Percentiles rank a stretch among this genome's conserved stretches.
Evolutionary conservation across 139 green algal genomes (phyloP).

Genomic region (Chlamydomonas eustigma): DNA sequence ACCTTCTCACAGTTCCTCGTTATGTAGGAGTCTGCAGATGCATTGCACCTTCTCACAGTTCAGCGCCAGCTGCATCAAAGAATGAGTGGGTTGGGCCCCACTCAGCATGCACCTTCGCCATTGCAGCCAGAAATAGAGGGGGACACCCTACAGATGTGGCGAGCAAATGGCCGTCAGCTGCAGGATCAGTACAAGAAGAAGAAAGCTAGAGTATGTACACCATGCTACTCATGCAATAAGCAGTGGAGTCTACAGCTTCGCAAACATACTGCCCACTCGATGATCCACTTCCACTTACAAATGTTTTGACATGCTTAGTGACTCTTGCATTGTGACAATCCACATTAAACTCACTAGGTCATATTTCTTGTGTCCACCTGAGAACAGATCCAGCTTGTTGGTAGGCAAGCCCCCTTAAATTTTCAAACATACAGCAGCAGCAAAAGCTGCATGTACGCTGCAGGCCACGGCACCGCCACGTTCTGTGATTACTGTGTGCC

Average conservation of each 20-base stretch:
- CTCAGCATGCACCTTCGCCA: not conserved
- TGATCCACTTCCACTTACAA: too few relatives aligned
- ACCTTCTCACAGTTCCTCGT: constrained; percentile 24
- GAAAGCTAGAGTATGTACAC: not conserved
- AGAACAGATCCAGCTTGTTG: not conserved
- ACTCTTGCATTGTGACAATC: too few relatives aligned
- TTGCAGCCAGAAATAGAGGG: not conserved
- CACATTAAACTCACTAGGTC: too few relatives aligned
- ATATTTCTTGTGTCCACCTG: too few relatives aligned
- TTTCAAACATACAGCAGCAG: not conserved
- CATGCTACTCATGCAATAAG: too few relatives aligned
- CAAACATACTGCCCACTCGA: too few relatives aligned
- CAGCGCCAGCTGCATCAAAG: constrained; percentile 34
- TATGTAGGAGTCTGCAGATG: constrained; percentile 27
- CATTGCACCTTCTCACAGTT: constrained; percentile 33
- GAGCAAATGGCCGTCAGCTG: not conserved
- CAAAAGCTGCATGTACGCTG: constrained; percentile 2
- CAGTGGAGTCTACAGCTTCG: too few relatives aligned
- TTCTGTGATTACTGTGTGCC: not conserved
- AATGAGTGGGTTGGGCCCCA: not conserved
- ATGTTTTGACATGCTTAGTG: too few relatives aligned
- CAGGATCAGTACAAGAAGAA: not conserved
- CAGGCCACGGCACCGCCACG: not conserved
- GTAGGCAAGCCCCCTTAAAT: not conserved
- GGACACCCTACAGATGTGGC: not conserved